These are phyloP conservation scores for Chalciporus sphaerocephalus DNA, from an alignment of 768 basidiomycete genomes.

Conservation along the genomic window DNA sequence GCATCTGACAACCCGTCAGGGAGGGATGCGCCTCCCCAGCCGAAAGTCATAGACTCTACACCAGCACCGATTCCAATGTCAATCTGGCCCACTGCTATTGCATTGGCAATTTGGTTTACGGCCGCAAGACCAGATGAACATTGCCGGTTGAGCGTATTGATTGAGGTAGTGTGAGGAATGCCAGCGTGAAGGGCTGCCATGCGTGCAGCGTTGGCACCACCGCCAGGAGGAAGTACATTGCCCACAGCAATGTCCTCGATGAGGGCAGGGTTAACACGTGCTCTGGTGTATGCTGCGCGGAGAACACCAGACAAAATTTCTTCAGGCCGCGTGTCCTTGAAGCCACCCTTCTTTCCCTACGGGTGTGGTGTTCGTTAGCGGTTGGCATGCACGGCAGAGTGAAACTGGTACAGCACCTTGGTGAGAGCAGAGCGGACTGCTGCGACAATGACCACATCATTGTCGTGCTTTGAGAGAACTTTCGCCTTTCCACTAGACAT, in stretches of 20 bases:
- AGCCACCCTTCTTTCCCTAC: slow-evolving; percentile 80
- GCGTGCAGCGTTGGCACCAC: slow-evolving; percentile 76
- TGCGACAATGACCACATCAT: slow-evolving; percentile 87
- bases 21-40: slow-evolving; percentile 57
- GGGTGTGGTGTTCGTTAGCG: slow-evolving; percentile 6
- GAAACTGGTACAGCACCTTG: slow-evolving; percentile 49
- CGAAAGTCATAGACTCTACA: slow-evolving; percentile 86
- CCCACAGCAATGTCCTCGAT: slow-evolving; percentile 85
- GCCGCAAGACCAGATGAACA: slow-evolving; percentile 86
- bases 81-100: slow-evolving; percentile 76
- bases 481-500: slow-evolving; percentile 46
- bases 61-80: slow-evolving; percentile 91
- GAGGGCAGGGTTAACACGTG: slow-evolving; percentile 70
- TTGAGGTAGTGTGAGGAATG: slow-evolving; percentile 66
- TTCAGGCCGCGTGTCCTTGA: slow-evolving; percentile 86
- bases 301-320: slow-evolving; percentile 75
- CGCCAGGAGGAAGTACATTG: slow-evolving; percentile 83
- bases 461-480: slow-evolving; percentile 66
- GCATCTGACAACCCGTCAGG: slow-evolving; percentile 60
- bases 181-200: slow-evolving; percentile 87
- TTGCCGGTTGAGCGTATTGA: slow-evolving; percentile 87
- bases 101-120: slow-evolving; percentile 76
- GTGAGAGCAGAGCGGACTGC: slow-evolving; percentile 91
- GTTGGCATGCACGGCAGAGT: not conserved
- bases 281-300: slow-evolving; percentile 63